Conservation (phyloP, 495 filamentous ascomycete species). For the Xylaria flabelliformis region DNA sequence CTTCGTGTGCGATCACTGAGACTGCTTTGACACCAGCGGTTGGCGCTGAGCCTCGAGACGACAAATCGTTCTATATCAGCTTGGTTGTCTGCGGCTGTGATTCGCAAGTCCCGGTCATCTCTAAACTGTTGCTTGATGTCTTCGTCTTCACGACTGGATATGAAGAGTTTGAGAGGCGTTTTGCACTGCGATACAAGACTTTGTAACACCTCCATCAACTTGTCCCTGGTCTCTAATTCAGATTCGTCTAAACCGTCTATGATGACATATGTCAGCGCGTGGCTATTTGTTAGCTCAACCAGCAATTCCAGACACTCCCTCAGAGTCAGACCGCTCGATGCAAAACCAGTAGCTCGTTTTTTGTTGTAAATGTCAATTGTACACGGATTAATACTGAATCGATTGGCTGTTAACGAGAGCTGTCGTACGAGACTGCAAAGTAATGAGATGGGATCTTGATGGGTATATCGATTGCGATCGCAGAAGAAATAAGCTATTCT, state of each 20-base stretch:
- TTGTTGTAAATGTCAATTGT: background rate
- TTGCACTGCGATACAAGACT: background rate
- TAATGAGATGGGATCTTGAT: background rate
- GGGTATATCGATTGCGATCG: slow-evolving; percentile 1
- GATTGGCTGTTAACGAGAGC: background rate
- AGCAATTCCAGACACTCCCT: background rate
- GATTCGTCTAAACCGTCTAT: background rate
- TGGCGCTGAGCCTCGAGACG: background rate
- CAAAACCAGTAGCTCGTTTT: background rate
- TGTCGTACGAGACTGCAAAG: background rate
- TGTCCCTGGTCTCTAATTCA: background rate
- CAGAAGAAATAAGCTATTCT: slow-evolving; percentile 1
- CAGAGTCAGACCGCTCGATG: background rate
- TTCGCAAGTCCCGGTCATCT: background rate
- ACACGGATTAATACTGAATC: background rate
- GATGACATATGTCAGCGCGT: background rate
- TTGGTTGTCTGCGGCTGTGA: background rate
- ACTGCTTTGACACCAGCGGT: background rate
- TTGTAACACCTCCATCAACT: background rate
- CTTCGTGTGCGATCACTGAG: background rate
- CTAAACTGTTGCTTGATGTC: background rate
- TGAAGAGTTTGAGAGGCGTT: background rate
- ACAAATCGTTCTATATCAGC: background rate
- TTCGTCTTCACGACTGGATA: slow-evolving; percentile 3
- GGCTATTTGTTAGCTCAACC: background rate